Evolutionary conservation across 371 early-diverging fungal species (phyloP), one percentile per base, ranked within the genome.

Genomic region (Parasitella parasitica): DNA sequence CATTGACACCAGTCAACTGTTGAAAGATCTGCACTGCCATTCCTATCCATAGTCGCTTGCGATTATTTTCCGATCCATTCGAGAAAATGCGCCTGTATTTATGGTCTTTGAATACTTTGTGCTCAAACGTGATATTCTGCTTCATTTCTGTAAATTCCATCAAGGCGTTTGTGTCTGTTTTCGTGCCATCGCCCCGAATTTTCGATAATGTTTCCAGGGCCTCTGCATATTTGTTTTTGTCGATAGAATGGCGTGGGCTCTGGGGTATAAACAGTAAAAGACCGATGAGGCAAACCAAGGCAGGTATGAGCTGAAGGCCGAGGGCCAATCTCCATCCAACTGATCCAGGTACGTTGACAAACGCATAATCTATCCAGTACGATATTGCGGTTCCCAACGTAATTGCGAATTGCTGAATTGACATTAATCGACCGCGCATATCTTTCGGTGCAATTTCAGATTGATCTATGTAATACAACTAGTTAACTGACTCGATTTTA

Each of bases 371-470:
- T 11, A 81, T 51, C 78, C 78, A 78, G 30, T 72, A 75, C 6
- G 78, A 61, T 9, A 67, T 71, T 27, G 66, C 62, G 7, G 77
- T 82, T 6, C 88, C 88, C 37, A 76, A 54, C 24, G 94, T 87
- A 48, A 97, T 91, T 37, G 95, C 89, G 67, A 93, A 89, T 71
- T 97, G 96, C 71, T 97, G 94, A 34, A 94, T 81, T 7, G 94
- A 88, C 37, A 93, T 88, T 24, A 97, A 71, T 16, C 92, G 77
- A 27, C 98, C 99, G 71, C 97, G 90, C 66, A 91, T 86, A 15
- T 85, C 70, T 46, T 92, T 84, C 16, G 96, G 91, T 13, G 97
- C 89, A 8, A 97, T 86, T 60, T 97, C 95, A 20, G 94, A 88
- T 73, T 95, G 91, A 81, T 94, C 80, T 80, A 43, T 50, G 18